These are phyloP conservation scores for Colletotrichum noveboracense DNA, from an alignment of 2,329 filamentous ascomycete species.

Conservation along the genomic window DNA sequence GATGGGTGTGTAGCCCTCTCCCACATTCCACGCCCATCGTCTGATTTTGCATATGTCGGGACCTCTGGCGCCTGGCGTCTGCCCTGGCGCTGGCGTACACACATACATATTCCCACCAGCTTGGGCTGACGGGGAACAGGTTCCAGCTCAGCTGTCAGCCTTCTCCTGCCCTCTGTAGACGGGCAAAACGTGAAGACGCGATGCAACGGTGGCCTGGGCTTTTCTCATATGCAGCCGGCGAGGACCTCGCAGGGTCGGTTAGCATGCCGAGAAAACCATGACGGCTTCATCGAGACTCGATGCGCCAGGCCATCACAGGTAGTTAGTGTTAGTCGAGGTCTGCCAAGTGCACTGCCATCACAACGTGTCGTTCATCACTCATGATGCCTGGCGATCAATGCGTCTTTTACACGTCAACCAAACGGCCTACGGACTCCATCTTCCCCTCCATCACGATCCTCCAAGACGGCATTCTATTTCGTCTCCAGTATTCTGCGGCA, in stretches of 20 bases:
- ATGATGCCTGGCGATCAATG: not conserved
- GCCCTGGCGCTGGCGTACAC: not conserved
- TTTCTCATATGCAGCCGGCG: not conserved
- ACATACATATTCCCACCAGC: not conserved
- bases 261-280: not conserved
- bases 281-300: not conserved
- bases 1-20: not conserved
- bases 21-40: not conserved
- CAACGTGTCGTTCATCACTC: not conserved
- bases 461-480: not conserved
- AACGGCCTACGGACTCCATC: not conserved
- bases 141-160: not conserved
- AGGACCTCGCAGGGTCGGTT: not conserved
- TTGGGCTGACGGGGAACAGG: not conserved
- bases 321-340: not conserved
- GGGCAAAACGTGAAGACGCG: not conserved
- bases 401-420: not conserved
- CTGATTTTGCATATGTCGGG: not conserved
- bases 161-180: not conserved
- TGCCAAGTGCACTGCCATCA: conserved; percentile 3
- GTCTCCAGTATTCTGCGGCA: not conserved
- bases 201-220: not conserved
- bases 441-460: not conserved
- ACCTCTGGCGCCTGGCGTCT: not conserved
- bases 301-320: not conserved